A percentile compares a stretch with the other conserved stretches of the same genome.
Conservation (phyloP, 1,284 basidiomycete species). For the Sporisorium exsertum region DNA sequence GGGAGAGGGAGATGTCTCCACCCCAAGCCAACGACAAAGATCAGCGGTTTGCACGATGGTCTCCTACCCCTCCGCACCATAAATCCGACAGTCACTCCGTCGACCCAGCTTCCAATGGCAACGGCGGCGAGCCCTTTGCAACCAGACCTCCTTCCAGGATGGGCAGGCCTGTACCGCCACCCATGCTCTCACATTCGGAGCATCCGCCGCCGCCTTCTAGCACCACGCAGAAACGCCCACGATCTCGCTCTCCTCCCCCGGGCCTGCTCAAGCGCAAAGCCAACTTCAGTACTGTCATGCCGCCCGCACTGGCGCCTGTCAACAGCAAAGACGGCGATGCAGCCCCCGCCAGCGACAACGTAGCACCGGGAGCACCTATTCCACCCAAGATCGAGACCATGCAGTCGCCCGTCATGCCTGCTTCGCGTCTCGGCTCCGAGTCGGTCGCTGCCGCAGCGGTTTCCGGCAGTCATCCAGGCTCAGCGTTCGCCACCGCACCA, state of each 20-base stretch:
- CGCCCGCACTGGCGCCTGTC: constrained; percentile 17
- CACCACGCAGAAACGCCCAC: constrained; percentile 23
- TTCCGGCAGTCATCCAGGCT: constrained; percentile 14
- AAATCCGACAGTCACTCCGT: not conserved
- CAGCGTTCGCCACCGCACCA: constrained; percentile 8
- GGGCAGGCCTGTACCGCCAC: constrained; percentile 29
- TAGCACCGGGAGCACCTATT: constrained; percentile 34
- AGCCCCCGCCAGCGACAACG: constrained; percentile 10
- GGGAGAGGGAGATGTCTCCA: constrained; percentile 19
- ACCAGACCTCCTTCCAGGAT: constrained; percentile 31
- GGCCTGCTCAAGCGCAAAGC: constrained; percentile 47
- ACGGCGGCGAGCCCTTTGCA: constrained; percentile 6
- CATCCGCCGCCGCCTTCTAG: not conserved
- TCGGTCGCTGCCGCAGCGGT: constrained; percentile 1
- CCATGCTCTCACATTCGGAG: constrained; percentile 19
- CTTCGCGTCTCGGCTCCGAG: constrained; percentile 18
- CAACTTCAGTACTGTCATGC: constrained; percentile 37
- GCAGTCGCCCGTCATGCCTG: constrained; percentile 30
- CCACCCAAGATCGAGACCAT: constrained; percentile 31
- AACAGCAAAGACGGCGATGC: not conserved
- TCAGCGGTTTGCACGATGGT: constrained; percentile 20
- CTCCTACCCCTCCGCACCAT: constrained; percentile 28
- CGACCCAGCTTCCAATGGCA: constrained; percentile 8
- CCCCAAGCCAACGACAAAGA: not conserved
- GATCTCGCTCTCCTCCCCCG: constrained; percentile 44